phyloP scores from a whole-genome alignment of 1,139 yeast species.

The Taphrina deformans region DNA sequence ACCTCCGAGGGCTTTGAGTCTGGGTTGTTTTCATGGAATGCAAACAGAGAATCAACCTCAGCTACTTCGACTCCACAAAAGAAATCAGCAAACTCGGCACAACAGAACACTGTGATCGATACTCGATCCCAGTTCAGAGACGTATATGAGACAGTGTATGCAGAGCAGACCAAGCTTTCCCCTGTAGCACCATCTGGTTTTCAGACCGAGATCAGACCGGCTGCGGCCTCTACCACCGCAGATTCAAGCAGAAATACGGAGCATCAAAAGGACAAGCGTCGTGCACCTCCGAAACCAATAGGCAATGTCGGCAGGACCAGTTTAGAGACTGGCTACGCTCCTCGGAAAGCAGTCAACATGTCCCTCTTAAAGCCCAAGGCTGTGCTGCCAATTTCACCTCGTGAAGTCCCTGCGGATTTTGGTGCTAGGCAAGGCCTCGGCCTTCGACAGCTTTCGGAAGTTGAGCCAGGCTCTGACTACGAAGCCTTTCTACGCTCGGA shows the following conservation, averaged over 20 bases:
- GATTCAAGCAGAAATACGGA: background rate
- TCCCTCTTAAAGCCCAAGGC: background rate
- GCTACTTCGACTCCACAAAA: background rate
- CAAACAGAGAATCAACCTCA: background rate
- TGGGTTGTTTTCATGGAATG: conserved; percentile 7
- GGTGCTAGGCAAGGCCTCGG: conserved; percentile 10
- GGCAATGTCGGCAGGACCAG: background rate
- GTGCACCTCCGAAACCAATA: background rate
- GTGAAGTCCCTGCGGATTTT: background rate
- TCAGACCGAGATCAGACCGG: background rate
- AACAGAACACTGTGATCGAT: background rate
- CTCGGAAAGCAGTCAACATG: background rate
- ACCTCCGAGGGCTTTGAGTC: conserved; percentile 1
- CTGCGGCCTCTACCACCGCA: background rate
- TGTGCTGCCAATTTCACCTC: background rate
- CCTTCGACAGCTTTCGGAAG: background rate
- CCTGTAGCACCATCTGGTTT: background rate
- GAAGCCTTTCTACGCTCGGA: conserved; percentile 20
- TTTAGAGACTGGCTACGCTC: background rate
- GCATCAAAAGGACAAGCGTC: background rate
- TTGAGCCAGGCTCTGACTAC: conserved; percentile 27
- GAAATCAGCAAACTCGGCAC: background rate
- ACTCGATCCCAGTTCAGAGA: background rate
- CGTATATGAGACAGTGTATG: conserved; percentile 1
- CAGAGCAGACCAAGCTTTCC: conserved; percentile 2